Conservation (phyloP, 139 green algal species). For the Picochlorum sp. region DNA sequence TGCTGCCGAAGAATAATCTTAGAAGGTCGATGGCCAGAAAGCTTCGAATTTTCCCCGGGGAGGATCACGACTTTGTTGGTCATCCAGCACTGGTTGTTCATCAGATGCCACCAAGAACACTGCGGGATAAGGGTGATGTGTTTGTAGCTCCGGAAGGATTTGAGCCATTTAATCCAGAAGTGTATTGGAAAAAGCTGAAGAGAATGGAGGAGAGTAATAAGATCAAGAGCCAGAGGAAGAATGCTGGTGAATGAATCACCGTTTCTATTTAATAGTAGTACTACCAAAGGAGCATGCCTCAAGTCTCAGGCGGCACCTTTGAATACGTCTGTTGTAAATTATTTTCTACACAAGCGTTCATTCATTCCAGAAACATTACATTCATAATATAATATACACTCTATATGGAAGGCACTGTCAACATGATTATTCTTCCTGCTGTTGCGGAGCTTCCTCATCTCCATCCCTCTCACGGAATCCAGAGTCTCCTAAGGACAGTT, state of each 20-base stretch:
- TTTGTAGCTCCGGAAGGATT: slow-evolving; percentile 57
- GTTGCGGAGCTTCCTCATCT: background rate
- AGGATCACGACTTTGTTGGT: slow-evolving; percentile 56
- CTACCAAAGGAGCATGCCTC: no score
- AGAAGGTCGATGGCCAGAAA: slow-evolving; percentile 56
- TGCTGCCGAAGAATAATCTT: slow-evolving; percentile 85
- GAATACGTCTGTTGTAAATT: background rate
- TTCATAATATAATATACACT: no score
- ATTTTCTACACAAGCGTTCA: background rate
- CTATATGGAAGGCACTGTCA: no score
- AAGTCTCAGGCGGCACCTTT: no score
- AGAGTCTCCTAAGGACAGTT: slow-evolving; percentile 53
- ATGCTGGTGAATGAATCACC: background rate
- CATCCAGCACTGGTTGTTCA: slow-evolving; percentile 38
- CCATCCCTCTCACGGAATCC: slow-evolving; percentile 17
- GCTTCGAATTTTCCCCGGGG: slow-evolving; percentile 68
- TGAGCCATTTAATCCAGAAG: slow-evolving; percentile 61
- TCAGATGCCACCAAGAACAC: slow-evolving; percentile 39
- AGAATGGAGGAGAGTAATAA: background rate
- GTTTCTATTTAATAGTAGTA: no score
- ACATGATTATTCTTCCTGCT: background rate
- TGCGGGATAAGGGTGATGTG: slow-evolving; percentile 44
- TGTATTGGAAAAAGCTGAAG: slow-evolving; percentile 25
- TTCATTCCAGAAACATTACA: no score
- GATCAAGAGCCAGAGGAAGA: background rate